Conservation (phyloP, 257 asterid genomes). For the Lantana camara region DNA sequence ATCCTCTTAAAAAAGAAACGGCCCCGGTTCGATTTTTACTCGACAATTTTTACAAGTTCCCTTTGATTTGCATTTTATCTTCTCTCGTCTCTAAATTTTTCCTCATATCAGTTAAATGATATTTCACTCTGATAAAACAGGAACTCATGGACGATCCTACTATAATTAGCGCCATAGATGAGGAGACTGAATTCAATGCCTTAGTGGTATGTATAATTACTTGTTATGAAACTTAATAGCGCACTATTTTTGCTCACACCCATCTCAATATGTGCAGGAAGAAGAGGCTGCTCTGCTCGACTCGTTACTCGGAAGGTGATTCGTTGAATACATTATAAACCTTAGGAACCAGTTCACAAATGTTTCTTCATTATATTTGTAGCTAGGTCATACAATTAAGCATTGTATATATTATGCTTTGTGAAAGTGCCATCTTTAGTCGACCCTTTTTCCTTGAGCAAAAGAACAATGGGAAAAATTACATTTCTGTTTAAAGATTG, state of each 20-base stretch:
- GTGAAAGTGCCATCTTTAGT: background rate
- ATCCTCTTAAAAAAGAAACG: no score
- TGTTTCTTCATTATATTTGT: conserved; percentile 23
- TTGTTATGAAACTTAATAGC: conserved; percentile 24
- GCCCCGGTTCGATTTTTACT: background rate
- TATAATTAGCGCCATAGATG: conserved; percentile 76
- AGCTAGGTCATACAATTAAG: conserved; percentile 32
- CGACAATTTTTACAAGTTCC: background rate
- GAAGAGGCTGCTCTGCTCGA: conserved; percentile 94
- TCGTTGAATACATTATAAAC: background rate
- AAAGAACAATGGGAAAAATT: background rate
- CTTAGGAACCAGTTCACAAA: conserved; percentile 22
- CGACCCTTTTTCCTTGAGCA: background rate
- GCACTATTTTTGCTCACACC: conserved; percentile 18
- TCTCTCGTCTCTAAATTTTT: conserved; percentile 1
- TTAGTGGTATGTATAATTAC: conserved; percentile 67
- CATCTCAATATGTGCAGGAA: conserved; percentile 60
- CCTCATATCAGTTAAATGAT: background rate
- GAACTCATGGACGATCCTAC: conserved; percentile 94
- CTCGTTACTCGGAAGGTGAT: conserved; percentile 73
- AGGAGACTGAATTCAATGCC: conserved; percentile 98
- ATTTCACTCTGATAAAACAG: conserved; percentile 42
- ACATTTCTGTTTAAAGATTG: no score
- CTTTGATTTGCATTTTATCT: background rate
- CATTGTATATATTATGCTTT: conserved; percentile 34